Evolutionary conservation across 768 basidiomycete species (phyloP), one percentile per base, ranked within the genome.

Genomic region (Polyporus arcularius): DNA sequence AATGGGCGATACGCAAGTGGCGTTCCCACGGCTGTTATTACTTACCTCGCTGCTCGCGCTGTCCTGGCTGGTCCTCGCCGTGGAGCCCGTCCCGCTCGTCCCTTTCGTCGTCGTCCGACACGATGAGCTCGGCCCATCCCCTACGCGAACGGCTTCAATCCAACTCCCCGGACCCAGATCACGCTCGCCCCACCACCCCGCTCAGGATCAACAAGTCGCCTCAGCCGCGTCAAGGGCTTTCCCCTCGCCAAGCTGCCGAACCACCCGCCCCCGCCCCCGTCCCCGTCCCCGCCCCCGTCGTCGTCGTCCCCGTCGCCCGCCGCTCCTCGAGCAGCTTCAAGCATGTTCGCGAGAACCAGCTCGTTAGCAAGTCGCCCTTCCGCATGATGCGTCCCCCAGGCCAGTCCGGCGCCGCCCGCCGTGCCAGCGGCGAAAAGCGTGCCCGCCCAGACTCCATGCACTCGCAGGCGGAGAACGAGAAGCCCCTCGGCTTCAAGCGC

Each of bases 301-400:
- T 77, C 21, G 80, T 76, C 48, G 77, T 84, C 47, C 72, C 75
- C n/a, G 74, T 92, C 47, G 85, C 86, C 50, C 85, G 92, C 35
- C 82, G 92, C 45, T 80, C 84, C 15, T 92, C 90, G 8, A 87
- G 85, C 43, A 92, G 89, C 73, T 94, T 88, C 75, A 87, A 83
- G 65, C 91, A 91, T 73, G 82, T 93, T 64, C 82, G 81, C 67
- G 87, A 78, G 67, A 90, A 86, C 71, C 86, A 88, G 70, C 86
- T 93, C 57, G 92, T 94, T 16, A 86, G 88, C 31, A 92, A 92
- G 66, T 94, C 92, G 11, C 92, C 92, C 10, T 94, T 94, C 78
- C 90, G 89, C 67, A 84, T 83, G 2, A 84, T 85, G 61, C 78
- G 84, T 26, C 28, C 79, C 84, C 50, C 78, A 79, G n/a, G 64